These are phyloP conservation scores for Termitomyces sp. DNA, from an alignment of 768 basidiomycete species.

Conservation along the genomic window DNA sequence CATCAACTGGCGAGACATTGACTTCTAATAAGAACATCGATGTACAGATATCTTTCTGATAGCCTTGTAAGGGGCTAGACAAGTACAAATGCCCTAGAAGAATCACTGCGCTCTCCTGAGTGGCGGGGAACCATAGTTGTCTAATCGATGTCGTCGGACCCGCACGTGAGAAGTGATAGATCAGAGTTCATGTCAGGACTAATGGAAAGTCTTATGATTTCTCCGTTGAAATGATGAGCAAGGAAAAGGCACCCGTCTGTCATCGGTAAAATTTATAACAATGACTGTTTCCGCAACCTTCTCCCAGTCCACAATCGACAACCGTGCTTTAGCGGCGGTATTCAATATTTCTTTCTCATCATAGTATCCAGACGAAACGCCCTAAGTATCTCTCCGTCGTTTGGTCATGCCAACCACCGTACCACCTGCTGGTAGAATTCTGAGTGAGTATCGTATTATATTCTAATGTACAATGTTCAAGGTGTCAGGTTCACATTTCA, in stretches of 20 bases:
- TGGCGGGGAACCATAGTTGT: conserved; percentile 15
- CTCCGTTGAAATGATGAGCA: not conserved
- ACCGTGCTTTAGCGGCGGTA: conserved; percentile 51
- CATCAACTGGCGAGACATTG: conserved; percentile 15
- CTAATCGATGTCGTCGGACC: conserved; percentile 53
- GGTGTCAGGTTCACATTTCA: too few relatives aligned
- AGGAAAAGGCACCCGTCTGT: conserved; percentile 33
- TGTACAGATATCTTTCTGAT: conserved; percentile 9
- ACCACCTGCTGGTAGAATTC: too few relatives aligned
- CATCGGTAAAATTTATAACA: conserved; percentile 42
- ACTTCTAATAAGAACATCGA: not conserved
- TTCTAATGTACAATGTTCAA: too few relatives aligned
- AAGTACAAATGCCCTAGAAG: conserved; percentile 45
- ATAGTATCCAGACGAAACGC: too few relatives aligned
- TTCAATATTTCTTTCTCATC: too few relatives aligned
- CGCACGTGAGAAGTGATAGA: conserved; percentile 54
- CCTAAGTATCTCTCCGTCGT: too few relatives aligned
- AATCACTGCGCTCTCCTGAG: conserved; percentile 18
- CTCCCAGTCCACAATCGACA: conserved; percentile 44
- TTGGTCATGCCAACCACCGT: too few relatives aligned
- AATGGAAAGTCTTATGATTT: not conserved
- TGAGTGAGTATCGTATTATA: too few relatives aligned
- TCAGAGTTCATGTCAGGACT: conserved; percentile 59
- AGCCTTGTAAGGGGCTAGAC: conserved; percentile 41
- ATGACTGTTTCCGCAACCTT: conserved; percentile 40